Conservation (phyloP, 2,329 filamentous ascomycete genomes). For the Alternaria sp. region DNA sequence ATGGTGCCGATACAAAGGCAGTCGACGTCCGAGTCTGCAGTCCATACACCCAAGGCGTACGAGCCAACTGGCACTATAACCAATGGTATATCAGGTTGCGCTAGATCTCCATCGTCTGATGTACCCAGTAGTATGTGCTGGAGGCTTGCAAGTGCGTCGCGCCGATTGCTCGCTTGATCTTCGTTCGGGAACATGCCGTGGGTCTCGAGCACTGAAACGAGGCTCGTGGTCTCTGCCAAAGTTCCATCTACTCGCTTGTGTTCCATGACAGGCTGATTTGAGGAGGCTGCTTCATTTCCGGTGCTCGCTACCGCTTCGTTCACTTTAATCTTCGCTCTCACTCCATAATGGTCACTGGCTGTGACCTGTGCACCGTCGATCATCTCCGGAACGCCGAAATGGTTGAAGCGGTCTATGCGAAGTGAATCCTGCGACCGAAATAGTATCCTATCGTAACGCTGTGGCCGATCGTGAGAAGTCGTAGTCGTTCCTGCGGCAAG, state of each 20-base stretch:
- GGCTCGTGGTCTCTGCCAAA: conserved; percentile 13
- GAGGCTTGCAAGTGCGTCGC: conserved; percentile 56
- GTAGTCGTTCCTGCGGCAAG: conserved; percentile 62
- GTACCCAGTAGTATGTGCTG: conserved; percentile 52
- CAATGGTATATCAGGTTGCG: conserved; percentile 46
- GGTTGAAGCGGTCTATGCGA: conserved; percentile 58
- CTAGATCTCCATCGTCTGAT: conserved; percentile 12
- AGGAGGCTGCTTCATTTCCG: not conserved
- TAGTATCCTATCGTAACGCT: conserved; percentile 70
- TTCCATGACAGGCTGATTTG: conserved; percentile 16
- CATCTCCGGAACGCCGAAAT: conserved; percentile 60
- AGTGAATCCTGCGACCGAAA: conserved; percentile 54
- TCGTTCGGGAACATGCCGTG: conserved; percentile 55
- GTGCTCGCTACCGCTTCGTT: not conserved
- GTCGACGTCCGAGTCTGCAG: conserved; percentile 66
- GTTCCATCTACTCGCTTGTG: conserved; percentile 13
- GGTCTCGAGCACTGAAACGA: conserved; percentile 20
- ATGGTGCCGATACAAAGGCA: conserved; percentile 70
- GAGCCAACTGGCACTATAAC: conserved; percentile 70
- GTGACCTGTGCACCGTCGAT: conserved; percentile 20
- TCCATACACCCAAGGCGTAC: conserved; percentile 69
- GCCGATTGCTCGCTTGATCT: conserved; percentile 52
- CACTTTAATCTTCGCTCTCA: conserved; percentile 49
- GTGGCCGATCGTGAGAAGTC: conserved; percentile 65
- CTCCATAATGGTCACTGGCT: conserved; percentile 62